phyloP scores from a whole-genome alignment of 2,329 filamentous ascomycete genomes.

The Pseudopyricularia javanii region DNA sequence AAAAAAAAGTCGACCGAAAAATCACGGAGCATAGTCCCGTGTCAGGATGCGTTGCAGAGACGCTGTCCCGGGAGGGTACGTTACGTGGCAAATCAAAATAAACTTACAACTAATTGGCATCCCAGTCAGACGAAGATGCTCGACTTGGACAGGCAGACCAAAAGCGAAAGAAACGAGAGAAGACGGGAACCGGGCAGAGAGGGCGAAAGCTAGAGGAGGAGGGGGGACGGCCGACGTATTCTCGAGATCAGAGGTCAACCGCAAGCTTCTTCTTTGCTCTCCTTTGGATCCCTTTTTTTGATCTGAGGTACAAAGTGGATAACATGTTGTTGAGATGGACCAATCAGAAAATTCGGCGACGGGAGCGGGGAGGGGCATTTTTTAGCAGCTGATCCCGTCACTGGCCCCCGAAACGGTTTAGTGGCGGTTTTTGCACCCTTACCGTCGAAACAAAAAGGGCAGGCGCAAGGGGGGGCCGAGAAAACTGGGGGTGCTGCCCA shows the following conservation, averaged over 20 bases:
- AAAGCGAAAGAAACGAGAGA: slow-evolving; percentile 1
- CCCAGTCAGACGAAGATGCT: neutral
- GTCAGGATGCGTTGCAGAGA: neutral
- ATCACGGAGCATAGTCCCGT: too few species aligned
- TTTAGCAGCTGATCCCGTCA: neutral
- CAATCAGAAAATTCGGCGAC: slow-evolving; percentile 28
- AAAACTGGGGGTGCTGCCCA: slow-evolving; percentile 1
- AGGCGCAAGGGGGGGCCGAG: too few species aligned
- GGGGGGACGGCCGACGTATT: neutral
- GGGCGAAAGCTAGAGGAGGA: neutral
- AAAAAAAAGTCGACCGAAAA: neutral
- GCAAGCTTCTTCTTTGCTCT: too few species aligned
- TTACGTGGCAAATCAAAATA: neutral
- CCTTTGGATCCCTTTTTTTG: slow-evolving; percentile 13
- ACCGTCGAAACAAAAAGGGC: slow-evolving; percentile 7
- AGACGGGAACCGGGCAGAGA: neutral
- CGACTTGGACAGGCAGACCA: neutral
- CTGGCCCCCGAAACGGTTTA: slow-evolving; percentile 1
- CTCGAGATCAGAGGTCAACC: slow-evolving; percentile 2
- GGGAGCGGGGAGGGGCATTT: slow-evolving; percentile 4
- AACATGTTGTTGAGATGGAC: slow-evolving; percentile 16
- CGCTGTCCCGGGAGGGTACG: neutral
- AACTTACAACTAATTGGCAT: neutral
- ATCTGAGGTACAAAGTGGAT: slow-evolving; percentile 16
- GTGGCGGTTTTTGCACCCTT: slow-evolving; percentile 7